phyloP scores from a whole-genome alignment of 1,284 basidiomycete species.

The Cutaneotrichosporon sp. region DNA sequence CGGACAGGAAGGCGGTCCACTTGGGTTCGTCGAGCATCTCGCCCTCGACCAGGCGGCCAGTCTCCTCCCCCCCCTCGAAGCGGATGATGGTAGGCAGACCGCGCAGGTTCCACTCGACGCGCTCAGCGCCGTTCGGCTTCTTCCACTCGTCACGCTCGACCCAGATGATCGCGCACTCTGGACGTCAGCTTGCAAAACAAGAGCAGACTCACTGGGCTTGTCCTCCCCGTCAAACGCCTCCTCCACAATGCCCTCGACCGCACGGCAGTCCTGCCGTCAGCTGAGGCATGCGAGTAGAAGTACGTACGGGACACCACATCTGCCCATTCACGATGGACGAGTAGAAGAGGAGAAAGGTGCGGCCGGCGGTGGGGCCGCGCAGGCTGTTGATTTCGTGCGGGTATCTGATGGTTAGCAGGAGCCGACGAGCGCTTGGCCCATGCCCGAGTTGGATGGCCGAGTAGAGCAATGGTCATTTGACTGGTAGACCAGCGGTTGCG shows the following conservation, averaged over 20 bases:
- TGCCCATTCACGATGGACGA: slow-evolving; percentile 50
- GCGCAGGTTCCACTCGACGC: slow-evolving; percentile 65
- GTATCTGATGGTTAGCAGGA: too few species aligned
- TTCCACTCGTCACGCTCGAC: slow-evolving; percentile 78
- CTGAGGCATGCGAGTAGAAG: too few species aligned
- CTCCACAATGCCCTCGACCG: slow-evolving; percentile 65
- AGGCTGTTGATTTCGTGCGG: slow-evolving; percentile 49
- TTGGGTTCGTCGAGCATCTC: slow-evolving; percentile 55
- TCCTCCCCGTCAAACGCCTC: slow-evolving; percentile 60
- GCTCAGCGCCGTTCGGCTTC: slow-evolving; percentile 62
- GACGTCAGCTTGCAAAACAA: not conserved
- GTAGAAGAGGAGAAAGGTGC: slow-evolving; percentile 54
- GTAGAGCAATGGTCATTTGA: too few species aligned
- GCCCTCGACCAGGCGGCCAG: slow-evolving; percentile 63
- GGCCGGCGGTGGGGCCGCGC: slow-evolving; percentile 42
- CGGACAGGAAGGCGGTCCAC: slow-evolving; percentile 33
- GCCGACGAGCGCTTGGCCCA: too few species aligned
- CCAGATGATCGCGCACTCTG: slow-evolving; percentile 66
- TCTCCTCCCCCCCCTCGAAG: slow-evolving; percentile 62
- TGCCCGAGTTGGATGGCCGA: too few species aligned
- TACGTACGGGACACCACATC: slow-evolving; percentile 57
- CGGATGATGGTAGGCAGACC: slow-evolving; percentile 73
- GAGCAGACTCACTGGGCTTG: slow-evolving; percentile 56
- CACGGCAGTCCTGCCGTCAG: slow-evolving; percentile 66
- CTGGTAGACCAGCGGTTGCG: too few species aligned